A percentile compares a stretch with the other conserved stretches of the same genome.
Conservation (phyloP, 805 yeast species). For the Saccharomycopsis synnaedendra region DNA sequence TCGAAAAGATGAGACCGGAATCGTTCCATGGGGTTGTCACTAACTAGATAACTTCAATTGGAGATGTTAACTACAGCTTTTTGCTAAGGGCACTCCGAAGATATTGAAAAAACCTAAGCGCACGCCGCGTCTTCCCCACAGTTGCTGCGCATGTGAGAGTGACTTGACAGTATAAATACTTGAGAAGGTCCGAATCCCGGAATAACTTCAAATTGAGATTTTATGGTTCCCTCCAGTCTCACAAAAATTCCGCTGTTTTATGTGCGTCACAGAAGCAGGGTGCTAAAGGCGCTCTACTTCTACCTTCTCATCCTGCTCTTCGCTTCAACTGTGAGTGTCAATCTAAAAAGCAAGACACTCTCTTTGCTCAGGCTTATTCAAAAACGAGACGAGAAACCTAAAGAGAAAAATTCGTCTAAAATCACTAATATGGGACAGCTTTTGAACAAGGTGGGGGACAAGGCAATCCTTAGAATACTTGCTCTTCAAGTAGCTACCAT, state of each 20-base stretch:
- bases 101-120: too few relatives aligned
- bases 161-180: too few relatives aligned
- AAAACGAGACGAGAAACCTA: neutral
- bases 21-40: neutral
- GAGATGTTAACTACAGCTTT: too few relatives aligned
- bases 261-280: slow-evolving; percentile 2
- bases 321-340: slow-evolving; percentile 13
- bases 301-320: slow-evolving; percentile 13
- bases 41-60: too few relatives aligned
- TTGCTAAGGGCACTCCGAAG: too few relatives aligned
- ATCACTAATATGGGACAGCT: slow-evolving; percentile 11
- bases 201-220: too few relatives aligned
- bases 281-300: slow-evolving; percentile 7
- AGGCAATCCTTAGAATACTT: slow-evolving; percentile 24
- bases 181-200: too few relatives aligned
- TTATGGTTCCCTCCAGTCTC: too few relatives aligned
- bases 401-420: slow-evolving; percentile 7
- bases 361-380: neutral
- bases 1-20: slow-evolving; percentile 5
- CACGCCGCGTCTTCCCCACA: too few relatives aligned
- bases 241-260: slow-evolving; percentile 18
- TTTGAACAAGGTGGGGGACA: slow-evolving; percentile 4
- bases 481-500: slow-evolving; percentile 46
- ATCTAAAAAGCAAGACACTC: slow-evolving; percentile 7
- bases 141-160: too few relatives aligned